Evolutionary conservation across 441 rosid genomes (phyloP), one percentile per base, ranked within the genome.

Genomic region (Populus trichocarpa): DNA sequence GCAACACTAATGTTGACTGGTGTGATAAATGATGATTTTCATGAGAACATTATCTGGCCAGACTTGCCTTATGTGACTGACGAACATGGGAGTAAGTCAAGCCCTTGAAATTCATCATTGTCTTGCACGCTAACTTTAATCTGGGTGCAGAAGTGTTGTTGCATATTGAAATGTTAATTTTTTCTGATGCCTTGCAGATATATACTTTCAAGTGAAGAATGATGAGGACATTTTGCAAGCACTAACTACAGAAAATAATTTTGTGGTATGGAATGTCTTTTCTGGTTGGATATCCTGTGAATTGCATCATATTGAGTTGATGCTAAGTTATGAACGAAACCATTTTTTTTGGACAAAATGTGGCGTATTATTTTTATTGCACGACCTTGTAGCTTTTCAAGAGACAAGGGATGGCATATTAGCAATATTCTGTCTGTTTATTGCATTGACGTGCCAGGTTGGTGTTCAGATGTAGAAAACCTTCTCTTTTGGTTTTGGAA

Each of bases 51-150:
- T 84, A 82, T 94, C 80, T 92, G 93, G 94, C 94, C 98, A 13
- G 99, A 93, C 83, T 83, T 94, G 86, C 93, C 90, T 83, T 96
- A 90, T 76, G 88, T 90, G 53, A 90, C 92, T 53, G 98, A 96
- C 82, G 91, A 92, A 83, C 87, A 88, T 75, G 99, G 99, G 89
- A 90, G 99, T 94, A 86, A 79, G 97, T 84, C 53, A 11, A 70
- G 71, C 63, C 25, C 28, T 63, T 66, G 75, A 73, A 70, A 5
- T 77, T 71, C 11, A 25, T 76, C 18, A 32, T 69, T 66, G 11
- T 68, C 57, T 28, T 42, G n/a, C 78, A 32, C 38, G 2, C 28
- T 9, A 65, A 14, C 71, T 26, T 83, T 18, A 25, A 14, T 73
- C 73, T 73, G 23, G 38, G 72, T 66, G 69, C 78, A 25, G 46